Conservation (phyloP, 805 yeast genomes). For the Metschnikowia corniflorae region DNA sequence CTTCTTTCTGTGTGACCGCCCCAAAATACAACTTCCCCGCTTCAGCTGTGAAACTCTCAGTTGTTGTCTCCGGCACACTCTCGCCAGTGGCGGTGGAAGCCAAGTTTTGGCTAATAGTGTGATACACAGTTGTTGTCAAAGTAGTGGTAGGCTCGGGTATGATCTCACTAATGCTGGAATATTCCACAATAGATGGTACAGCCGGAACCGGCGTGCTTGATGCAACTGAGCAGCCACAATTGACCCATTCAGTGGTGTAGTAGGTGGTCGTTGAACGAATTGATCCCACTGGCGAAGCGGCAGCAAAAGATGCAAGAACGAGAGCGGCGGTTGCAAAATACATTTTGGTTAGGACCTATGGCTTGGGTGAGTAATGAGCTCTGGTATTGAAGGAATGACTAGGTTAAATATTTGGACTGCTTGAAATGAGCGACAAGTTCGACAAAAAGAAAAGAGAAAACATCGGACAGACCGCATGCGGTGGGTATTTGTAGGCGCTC, state of each 20-base stretch:
- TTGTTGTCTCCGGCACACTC: conserved; percentile 3
- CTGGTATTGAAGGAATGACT: conserved; percentile 3
- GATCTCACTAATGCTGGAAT: neutral
- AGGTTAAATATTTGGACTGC: neutral
- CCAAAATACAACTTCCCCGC: conserved; percentile 28
- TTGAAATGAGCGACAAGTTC: too few relatives aligned
- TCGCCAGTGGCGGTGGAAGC: conserved; percentile 1
- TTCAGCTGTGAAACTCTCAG: conserved; percentile 14
- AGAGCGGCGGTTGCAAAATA: conserved; percentile 10
- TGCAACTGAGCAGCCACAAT: conserved; percentile 1
- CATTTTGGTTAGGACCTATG: too few relatives aligned
- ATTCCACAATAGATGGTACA: neutral
- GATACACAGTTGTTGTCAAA: conserved; percentile 1
- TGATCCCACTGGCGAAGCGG: conserved; percentile 11
- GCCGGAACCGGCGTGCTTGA: neutral
- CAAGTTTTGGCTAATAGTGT: neutral
- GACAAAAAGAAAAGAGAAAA: too few relatives aligned
- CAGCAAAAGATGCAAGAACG: conserved; percentile 7
- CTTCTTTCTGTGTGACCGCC: conserved; percentile 48
- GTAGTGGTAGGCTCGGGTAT: conserved; percentile 2
- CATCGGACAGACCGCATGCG: too few relatives aligned
- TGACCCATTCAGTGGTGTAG: conserved; percentile 10
- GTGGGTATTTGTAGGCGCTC: too few relatives aligned
- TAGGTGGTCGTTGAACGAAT: neutral
- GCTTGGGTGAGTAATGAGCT: too few relatives aligned